phyloP scores from a whole-genome alignment of 441 rosid genomes.

The Eruca vesicaria region DNA sequence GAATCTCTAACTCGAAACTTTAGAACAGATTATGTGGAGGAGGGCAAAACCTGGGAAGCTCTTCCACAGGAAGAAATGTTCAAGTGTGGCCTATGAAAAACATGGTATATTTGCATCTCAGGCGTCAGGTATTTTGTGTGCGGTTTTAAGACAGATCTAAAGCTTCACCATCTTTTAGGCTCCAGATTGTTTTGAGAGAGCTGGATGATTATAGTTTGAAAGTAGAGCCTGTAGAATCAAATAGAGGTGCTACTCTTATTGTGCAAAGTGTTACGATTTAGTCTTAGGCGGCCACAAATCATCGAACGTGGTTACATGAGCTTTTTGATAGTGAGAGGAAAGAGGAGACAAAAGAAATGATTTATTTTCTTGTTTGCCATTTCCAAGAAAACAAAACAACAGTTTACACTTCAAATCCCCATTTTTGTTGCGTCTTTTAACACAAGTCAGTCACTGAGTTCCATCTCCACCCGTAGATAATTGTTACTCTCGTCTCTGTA shows the following conservation, averaged over 20 bases:
- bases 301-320: too few relatives aligned
- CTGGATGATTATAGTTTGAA: background rate
- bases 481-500: background rate
- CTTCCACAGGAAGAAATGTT: background rate
- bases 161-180: background rate
- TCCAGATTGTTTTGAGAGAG: background rate
- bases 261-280: background rate
- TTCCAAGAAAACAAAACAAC: background rate
- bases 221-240: background rate
- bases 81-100: background rate
- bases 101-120: background rate
- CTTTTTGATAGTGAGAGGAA: too few relatives aligned
- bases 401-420: too few relatives aligned
- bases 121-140: background rate
- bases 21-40: background rate
- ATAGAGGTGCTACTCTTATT: background rate
- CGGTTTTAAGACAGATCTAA: background rate
- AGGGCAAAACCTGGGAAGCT: background rate
- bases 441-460: background rate
- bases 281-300: too few relatives aligned
- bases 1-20: background rate
- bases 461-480: background rate
- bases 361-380: background rate
- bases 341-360: background rate
- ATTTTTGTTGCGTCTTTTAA: background rate